Conservation (phyloP, 768 basidiomycete genomes). For the Lentinula edodes region DNA sequence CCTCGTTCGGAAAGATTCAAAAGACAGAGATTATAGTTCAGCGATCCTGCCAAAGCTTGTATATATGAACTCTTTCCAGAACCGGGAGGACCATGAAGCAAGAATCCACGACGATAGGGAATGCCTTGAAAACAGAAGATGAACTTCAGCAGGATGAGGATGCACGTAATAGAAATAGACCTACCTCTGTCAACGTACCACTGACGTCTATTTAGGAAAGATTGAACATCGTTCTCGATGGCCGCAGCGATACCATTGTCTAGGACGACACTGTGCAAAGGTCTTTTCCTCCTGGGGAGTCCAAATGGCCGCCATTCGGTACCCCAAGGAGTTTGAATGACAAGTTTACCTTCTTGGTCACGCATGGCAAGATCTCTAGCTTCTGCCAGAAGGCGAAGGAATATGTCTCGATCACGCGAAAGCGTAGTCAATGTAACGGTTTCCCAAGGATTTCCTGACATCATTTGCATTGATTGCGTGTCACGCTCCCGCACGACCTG, state of each 20-base stretch:
- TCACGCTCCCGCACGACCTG: constrained; percentile 95
- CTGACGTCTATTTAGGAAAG: constrained; percentile 75
- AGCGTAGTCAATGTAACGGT: constrained; percentile 92
- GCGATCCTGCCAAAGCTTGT: constrained; percentile 88
- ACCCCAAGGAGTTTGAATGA: constrained; percentile 96
- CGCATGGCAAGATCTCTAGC: constrained; percentile 86
- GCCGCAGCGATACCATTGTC: constrained; percentile 76
- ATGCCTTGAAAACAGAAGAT: constrained; percentile 54
- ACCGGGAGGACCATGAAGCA: constrained; percentile 93
- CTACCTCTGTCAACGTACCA: constrained; percentile 97
- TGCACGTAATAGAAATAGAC: constrained; percentile 14
- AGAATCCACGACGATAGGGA: constrained; percentile 93
- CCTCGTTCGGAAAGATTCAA: constrained; percentile 95
- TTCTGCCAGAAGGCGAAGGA: constrained; percentile 76
- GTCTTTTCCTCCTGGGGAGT: constrained; percentile 80
- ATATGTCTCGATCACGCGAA: constrained; percentile 77
- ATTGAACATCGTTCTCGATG: constrained; percentile 74
- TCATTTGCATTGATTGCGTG: constrained; percentile 84
- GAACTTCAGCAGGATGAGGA: neutral
- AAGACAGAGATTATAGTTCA: constrained; percentile 94
- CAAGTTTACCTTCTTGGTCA: constrained; percentile 88
- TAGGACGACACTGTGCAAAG: constrained; percentile 85
- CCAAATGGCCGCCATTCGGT: constrained; percentile 97
- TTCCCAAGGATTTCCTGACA: constrained; percentile 95
- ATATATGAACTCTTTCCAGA: constrained; percentile 99